Conservation (phyloP, 495 filamentous ascomycete species). For the Echria macrotheca region DNA sequence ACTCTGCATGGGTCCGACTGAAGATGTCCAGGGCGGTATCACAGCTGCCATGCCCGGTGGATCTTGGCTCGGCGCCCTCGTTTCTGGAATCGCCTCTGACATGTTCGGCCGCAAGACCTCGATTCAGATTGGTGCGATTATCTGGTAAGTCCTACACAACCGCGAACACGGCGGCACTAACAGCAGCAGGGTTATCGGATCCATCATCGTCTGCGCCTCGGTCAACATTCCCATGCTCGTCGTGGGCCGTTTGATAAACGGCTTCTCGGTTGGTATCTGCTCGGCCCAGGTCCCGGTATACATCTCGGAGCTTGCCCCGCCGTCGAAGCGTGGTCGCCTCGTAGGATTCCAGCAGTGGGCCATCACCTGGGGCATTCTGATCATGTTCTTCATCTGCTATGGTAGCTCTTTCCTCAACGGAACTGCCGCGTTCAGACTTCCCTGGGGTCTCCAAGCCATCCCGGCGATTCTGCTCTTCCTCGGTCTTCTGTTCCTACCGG, state of each 20-base stretch:
- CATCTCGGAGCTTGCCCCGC: slow-evolving; percentile 66
- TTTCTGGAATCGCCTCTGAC: slow-evolving; percentile 65
- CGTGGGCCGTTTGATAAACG: slow-evolving; percentile 72
- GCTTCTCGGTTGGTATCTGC: slow-evolving; percentile 68
- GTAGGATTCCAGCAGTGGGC: slow-evolving; percentile 73
- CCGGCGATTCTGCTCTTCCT: slow-evolving; percentile 60
- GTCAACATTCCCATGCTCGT: slow-evolving; percentile 71
- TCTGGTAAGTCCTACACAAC: slow-evolving; percentile 59
- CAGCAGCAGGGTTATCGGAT: slow-evolving; percentile 47
- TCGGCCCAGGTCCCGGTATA: slow-evolving; percentile 78
- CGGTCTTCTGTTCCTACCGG: slow-evolving; percentile 61
- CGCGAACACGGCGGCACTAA: not conserved
- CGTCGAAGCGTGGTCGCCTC: slow-evolving; percentile 63
- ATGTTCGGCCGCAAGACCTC: slow-evolving; percentile 59
- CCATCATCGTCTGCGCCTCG: slow-evolving; percentile 61
- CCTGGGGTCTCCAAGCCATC: slow-evolving; percentile 73
- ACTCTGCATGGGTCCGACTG: slow-evolving; percentile 44
- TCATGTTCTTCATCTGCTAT: slow-evolving; percentile 73
- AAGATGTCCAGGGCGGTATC: slow-evolving; percentile 53
- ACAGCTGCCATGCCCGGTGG: slow-evolving; percentile 69
- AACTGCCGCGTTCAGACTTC: slow-evolving; percentile 60
- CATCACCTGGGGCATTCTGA: slow-evolving; percentile 73
- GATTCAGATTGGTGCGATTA: slow-evolving; percentile 57
- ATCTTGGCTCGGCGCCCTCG: slow-evolving; percentile 66
- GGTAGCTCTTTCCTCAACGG: slow-evolving; percentile 62